Evolutionary conservation across 306 rosid genomes (phyloP), one percentile per base, ranked within the genome.

Genomic region (Crataegus laevigata): DNA sequence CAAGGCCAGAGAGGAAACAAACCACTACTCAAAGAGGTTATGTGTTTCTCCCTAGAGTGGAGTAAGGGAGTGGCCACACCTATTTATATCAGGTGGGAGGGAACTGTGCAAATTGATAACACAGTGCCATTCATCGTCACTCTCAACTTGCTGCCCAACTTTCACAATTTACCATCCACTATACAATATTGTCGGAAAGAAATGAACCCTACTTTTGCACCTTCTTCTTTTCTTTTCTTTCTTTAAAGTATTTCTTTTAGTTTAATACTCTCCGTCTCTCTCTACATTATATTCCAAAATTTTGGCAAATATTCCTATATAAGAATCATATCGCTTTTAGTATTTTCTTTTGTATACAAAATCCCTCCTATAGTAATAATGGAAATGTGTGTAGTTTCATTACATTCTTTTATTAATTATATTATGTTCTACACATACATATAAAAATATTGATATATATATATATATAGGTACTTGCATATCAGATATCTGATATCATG

Each of bases 21-120:
- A 15, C 54, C 8, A 17, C 54, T 50, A 84, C 85, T 75, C 82
- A 63, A 80, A 57, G 54, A 77, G 22, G 64, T 19, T 6, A 50
- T 81, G 86, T 84, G 86, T 83, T 80, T 79, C 89, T 83, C 81
- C 87, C 82, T 75, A 82, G 80, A 80, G 60, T 74, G 59, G 43
- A 63, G 64, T 68, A 54, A 70, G 57, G 77, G 38, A 18, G 25
- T 28, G 74, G 2, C 60, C 21, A 32, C 63, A 3, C 67, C 32
- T 82, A 87, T 91, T 83, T 90, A 90, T 88, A 88, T 52, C 68
- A 67, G 74, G 62, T 11, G 19, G 12, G 65, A 65, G 78, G 73
- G n/a, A 10, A 72, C 76, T 81, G 70, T 42, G 30, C 79, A 75
- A 83, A 32, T n/a, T 28, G 40, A 68, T 14, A 36, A 14, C 54